phyloP scores from a whole-genome alignment of 805 yeast genomes.

The Kluyveromyces lactis region DNA sequence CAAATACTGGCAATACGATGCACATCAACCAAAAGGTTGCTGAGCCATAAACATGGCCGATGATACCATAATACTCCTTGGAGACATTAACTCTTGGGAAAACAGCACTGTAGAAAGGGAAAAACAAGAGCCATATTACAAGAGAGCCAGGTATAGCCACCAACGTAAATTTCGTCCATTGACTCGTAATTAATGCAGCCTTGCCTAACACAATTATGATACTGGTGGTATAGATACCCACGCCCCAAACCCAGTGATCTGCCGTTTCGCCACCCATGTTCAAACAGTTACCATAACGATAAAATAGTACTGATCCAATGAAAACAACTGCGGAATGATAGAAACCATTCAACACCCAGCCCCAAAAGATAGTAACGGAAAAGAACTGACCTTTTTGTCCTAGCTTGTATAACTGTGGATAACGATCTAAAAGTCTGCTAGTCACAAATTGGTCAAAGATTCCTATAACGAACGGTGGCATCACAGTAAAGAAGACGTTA shows the following conservation, averaged over 20 bases:
- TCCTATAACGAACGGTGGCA: constrained; percentile 95
- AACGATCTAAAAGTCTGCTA: constrained; percentile 79
- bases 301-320: constrained; percentile 61
- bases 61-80: constrained; percentile 73
- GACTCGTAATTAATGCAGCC: constrained; percentile 83
- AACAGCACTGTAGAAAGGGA: constrained; percentile 77
- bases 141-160: constrained; percentile 94
- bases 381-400: constrained; percentile 87
- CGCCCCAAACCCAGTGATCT: constrained; percentile 95
- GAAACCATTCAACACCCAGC: constrained; percentile 94
- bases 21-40: constrained; percentile 76
- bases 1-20: constrained; percentile 65
- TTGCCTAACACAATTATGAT: constrained; percentile 85
- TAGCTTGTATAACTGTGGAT: constrained; percentile 84
- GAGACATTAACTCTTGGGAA: constrained; percentile 84
- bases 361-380: constrained; percentile 90
- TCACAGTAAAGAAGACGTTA: constrained; percentile 86
- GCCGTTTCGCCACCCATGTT: constrained; percentile 56
- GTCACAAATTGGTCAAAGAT: constrained; percentile 94
- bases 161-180: constrained; percentile 92
- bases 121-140: constrained; percentile 70
- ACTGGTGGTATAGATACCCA: constrained; percentile 80
- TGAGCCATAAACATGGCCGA: constrained; percentile 68
- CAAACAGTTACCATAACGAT: constrained; percentile 56
- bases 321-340: constrained; percentile 85